phyloP scores from a whole-genome alignment of 2,329 filamentous ascomycete species.

The Paecilomyces niveus region DNA sequence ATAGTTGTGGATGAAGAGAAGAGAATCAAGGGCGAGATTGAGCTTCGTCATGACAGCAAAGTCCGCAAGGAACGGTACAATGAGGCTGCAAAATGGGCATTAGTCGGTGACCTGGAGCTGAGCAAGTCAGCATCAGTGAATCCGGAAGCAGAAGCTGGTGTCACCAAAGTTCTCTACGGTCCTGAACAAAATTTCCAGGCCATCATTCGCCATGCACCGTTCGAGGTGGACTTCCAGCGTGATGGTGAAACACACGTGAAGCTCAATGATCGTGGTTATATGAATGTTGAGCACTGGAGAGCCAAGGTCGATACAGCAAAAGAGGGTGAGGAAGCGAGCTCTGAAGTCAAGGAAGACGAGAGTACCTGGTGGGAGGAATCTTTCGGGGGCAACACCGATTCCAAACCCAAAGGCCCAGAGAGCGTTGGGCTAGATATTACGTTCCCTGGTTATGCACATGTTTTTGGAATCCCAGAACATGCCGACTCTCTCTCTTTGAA shows the following conservation, averaged over 20 bases:
- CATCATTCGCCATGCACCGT: slow-evolving; percentile 74
- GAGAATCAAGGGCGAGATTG: slow-evolving; percentile 80
- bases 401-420: slow-evolving; percentile 91
- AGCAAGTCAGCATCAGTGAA: slow-evolving; percentile 65
- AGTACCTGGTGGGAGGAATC: slow-evolving; percentile 97
- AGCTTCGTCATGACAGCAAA: slow-evolving; percentile 75
- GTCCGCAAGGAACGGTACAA: slow-evolving; percentile 91
- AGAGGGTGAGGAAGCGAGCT: slow-evolving; percentile 44
- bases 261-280: slow-evolving; percentile 78
- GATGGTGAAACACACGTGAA: slow-evolving; percentile 76
- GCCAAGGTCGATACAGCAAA: slow-evolving; percentile 64
- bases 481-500: slow-evolving; percentile 80
- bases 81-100: slow-evolving; percentile 76
- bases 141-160: slow-evolving; percentile 58
- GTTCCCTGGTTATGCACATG: slow-evolving; percentile 85
- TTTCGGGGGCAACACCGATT: slow-evolving; percentile 91
- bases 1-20: slow-evolving; percentile 89
- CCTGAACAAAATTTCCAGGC: slow-evolving; percentile 70
- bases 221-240: slow-evolving; percentile 77
- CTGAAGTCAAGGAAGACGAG: slow-evolving; percentile 48
- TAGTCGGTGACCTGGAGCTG: slow-evolving; percentile 71
- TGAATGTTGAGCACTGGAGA: slow-evolving; percentile 96
- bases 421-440: slow-evolving; percentile 85
- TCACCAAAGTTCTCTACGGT: slow-evolving; percentile 71
- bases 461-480: slow-evolving; percentile 92